phyloP scores from a whole-genome alignment of 768 basidiomycete genomes.

The Agrocybe praecox region DNA sequence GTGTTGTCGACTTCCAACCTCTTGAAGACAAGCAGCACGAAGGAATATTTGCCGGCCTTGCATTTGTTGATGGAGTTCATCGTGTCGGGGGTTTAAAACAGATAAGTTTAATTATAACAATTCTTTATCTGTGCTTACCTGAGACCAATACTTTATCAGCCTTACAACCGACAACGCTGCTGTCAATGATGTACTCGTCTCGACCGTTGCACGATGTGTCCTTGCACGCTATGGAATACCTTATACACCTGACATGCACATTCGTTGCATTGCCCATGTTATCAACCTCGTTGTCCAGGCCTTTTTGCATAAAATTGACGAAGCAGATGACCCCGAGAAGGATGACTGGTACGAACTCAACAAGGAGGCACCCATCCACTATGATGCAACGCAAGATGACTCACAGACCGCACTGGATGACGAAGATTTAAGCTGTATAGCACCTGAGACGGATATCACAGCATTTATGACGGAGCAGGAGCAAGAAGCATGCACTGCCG shows the following conservation, averaged over 20 bases:
- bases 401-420: constrained; percentile 16
- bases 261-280: constrained; percentile 35
- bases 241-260: constrained; percentile 29
- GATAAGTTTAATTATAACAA: constrained; percentile 26
- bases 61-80: constrained; percentile 26
- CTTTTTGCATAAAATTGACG: constrained; percentile 20
- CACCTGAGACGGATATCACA: too few species aligned
- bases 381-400: constrained; percentile 24
- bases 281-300: constrained; percentile 38
- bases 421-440: constrained; percentile 2
- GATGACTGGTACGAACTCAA: constrained; percentile 26
- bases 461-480: not conserved
- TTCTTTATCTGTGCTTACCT: not conserved
- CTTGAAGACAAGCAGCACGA: constrained; percentile 34
- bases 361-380: constrained; percentile 30
- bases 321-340: constrained; percentile 25
- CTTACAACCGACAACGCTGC: constrained; percentile 35
- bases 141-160: constrained; percentile 14
- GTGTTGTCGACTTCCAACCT: constrained; percentile 31
- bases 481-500: not conserved
- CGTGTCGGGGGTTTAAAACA: constrained; percentile 29
- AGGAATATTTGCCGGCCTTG: constrained; percentile 31
- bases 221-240: constrained; percentile 25
- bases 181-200: constrained; percentile 31
- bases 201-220: constrained; percentile 17